Evolutionary conservation across 192 early-diverging fungal species (phyloP).

Genomic region (Umbelopsis vinacea): DNA sequence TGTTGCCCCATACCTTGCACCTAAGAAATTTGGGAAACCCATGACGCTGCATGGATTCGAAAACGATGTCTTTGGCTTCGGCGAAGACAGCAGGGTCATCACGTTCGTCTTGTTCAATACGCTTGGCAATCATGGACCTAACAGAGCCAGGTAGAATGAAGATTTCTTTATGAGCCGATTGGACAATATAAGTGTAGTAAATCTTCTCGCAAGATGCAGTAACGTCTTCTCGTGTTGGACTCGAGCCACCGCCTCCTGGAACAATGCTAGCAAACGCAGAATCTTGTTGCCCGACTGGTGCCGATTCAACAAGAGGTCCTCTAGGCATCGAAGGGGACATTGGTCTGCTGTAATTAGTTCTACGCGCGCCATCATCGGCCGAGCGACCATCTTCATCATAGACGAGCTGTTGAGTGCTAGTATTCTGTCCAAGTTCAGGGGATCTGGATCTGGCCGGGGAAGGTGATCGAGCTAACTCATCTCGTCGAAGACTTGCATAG

Average conservation of each 20-base stretch:
- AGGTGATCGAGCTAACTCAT: conserved; percentile 4
- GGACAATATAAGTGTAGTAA: conserved; percentile 52
- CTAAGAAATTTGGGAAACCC: conserved; percentile 62
- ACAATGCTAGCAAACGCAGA: conserved; percentile 7
- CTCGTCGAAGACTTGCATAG: conserved; percentile 18
- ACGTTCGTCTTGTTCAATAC: conserved; percentile 33
- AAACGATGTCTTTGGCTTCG: conserved; percentile 60
- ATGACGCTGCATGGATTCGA: conserved; percentile 54
- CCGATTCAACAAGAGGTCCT: neutral
- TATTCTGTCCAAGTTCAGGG: neutral
- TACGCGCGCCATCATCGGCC: neutral
- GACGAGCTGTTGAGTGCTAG: neutral
- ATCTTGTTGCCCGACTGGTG: neutral
- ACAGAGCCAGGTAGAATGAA: conserved; percentile 42
- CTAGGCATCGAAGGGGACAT: neutral
- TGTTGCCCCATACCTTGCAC: conserved; percentile 60
- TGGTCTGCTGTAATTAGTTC: neutral
- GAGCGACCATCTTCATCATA: conserved; percentile 24
- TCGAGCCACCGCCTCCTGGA: neutral
- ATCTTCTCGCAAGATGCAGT: conserved; percentile 53
- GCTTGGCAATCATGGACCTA: conserved; percentile 19
- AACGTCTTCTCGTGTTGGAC: conserved; percentile 50
- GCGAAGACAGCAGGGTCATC: conserved; percentile 57
- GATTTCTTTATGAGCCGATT: conserved; percentile 46
- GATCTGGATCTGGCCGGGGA: conserved; percentile 25